Conservation (phyloP, 2,329 filamentous ascomycete species). For the Metarhizium robertsii region DNA sequence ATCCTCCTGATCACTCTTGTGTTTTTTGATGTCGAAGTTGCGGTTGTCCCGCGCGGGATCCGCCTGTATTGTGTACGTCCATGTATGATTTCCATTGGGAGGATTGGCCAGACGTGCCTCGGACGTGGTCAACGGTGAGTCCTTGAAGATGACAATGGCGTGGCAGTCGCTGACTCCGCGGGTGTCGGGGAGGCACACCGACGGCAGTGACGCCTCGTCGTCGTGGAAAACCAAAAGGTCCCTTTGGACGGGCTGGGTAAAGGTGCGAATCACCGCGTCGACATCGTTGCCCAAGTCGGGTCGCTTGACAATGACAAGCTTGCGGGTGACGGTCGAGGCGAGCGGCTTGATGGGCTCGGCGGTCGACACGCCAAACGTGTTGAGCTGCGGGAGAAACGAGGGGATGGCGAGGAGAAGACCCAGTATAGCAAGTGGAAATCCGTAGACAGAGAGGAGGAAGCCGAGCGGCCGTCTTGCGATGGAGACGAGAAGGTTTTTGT, state of each 20-base stretch:
- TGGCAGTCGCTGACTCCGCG: constrained; percentile 20
- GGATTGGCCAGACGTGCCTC: background rate
- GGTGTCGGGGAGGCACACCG: constrained; percentile 14
- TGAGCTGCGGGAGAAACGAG: constrained; percentile 11
- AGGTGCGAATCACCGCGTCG: constrained; percentile 13
- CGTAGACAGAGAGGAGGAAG: constrained; percentile 15
- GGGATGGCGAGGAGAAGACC: constrained; percentile 18
- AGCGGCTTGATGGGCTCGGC: constrained; percentile 11
- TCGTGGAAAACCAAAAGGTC: constrained; percentile 10
- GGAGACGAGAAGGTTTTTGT: background rate
- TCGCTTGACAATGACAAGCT: constrained; percentile 16
- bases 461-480: constrained; percentile 5
- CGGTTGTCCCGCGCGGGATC: constrained; percentile 18
- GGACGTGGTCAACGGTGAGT: constrained; percentile 17
- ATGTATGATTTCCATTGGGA: constrained; percentile 12
- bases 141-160: constrained; percentile 17
- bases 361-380: constrained; percentile 11
- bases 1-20: constrained; percentile 13
- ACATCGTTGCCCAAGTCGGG: constrained; percentile 15
- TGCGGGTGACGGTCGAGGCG: constrained; percentile 11
- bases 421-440: constrained; percentile 19
- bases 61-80: constrained; percentile 18
- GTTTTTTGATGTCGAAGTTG: constrained; percentile 39
- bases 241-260: constrained; percentile 13
- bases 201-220: constrained; percentile 9